phyloP scores from a whole-genome alignment of 352 stramenopile species.

The Aphanomyces cochlioides region DNA sequence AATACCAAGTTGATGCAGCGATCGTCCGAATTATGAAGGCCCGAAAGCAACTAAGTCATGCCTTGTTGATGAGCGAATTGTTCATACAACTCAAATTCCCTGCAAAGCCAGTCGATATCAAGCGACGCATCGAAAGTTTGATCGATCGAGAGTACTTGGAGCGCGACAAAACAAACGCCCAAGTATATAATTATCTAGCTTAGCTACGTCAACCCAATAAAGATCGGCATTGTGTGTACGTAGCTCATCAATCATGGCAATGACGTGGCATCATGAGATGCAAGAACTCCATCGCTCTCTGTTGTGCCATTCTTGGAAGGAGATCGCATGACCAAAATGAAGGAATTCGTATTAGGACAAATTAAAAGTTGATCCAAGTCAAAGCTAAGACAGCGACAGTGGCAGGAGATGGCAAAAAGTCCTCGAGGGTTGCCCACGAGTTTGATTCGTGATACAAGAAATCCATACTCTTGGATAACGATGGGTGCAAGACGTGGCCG shows the following conservation, averaged over 20 bases:
- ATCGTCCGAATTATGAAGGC: conserved; percentile 99
- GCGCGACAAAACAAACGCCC: conserved; percentile 66
- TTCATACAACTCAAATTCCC: conserved; percentile 92
- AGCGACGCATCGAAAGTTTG: conserved; percentile 86
- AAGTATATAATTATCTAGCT: conserved; percentile 87
- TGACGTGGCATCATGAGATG: too few species aligned
- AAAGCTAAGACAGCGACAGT: conserved; percentile 61
- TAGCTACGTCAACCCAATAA: conserved; percentile 31
- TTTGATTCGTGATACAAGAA: conserved; percentile 87
- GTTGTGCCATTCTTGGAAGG: neutral
- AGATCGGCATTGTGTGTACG: neutral
- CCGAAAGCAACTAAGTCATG: conserved; percentile 93
- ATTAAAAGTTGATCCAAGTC: conserved; percentile 57
- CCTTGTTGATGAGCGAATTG: conserved; percentile 95
- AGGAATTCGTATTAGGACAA: neutral
- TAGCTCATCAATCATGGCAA: too few species aligned
- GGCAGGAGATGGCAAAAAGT: conserved; percentile 77
- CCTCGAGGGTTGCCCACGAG: conserved; percentile 56
- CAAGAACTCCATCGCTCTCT: too few species aligned
- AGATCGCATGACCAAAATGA: neutral
- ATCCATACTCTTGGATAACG: conserved; percentile 83
- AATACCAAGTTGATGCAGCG: conserved; percentile 93
- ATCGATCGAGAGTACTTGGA: conserved; percentile 89
- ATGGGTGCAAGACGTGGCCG: conserved; percentile 63
- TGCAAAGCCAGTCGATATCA: conserved; percentile 78